phyloP scores from a whole-genome alignment of 257 asterid species.

The Eucommia ulmoides region DNA sequence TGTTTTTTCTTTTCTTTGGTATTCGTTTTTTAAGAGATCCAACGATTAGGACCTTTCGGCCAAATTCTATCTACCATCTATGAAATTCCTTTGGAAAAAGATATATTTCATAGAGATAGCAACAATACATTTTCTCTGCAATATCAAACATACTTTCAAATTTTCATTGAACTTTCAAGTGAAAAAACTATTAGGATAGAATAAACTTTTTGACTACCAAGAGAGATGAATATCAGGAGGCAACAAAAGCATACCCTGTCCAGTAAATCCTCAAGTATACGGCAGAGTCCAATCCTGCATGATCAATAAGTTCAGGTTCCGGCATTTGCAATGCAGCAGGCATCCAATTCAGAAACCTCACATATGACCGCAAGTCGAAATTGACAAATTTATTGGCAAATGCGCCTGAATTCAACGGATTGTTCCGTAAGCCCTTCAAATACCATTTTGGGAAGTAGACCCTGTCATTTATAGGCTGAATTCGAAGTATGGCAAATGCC shows the following conservation, averaged over 20 bases:
- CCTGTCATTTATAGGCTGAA: constrained; percentile 87
- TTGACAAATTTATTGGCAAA: constrained; percentile 61
- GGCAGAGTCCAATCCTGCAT: constrained; percentile 93
- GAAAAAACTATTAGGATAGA: neutral
- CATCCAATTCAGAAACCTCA: constrained; percentile 80
- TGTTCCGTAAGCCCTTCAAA: constrained; percentile 68
- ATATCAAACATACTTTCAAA: no score
- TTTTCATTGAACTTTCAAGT: neutral
- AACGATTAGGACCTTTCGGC: no score
- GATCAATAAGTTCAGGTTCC: constrained; percentile 85
- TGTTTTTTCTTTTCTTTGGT: no score
- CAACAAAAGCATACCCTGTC: constrained; percentile 47
- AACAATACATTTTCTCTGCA: no score
- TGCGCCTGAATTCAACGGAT: constrained; percentile 60
- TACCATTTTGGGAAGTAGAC: constrained; percentile 98
- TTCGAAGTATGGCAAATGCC: constrained; percentile 81
- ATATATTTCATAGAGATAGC: no score
- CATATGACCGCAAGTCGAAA: constrained; percentile 66
- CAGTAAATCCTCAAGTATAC: constrained; percentile 83
- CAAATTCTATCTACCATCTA: no score
- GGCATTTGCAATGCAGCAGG: constrained; percentile 93
- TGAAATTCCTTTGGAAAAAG: no score
- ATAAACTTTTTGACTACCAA: neutral
- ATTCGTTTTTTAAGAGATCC: no score
- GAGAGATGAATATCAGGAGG: no score